A percentile compares a stretch with the other conserved stretches of the same genome.
Evolutionary conservation across 1,284 basidiomycete genomes (phyloP).

Genomic region (Ganoderma resinaceum): DNA sequence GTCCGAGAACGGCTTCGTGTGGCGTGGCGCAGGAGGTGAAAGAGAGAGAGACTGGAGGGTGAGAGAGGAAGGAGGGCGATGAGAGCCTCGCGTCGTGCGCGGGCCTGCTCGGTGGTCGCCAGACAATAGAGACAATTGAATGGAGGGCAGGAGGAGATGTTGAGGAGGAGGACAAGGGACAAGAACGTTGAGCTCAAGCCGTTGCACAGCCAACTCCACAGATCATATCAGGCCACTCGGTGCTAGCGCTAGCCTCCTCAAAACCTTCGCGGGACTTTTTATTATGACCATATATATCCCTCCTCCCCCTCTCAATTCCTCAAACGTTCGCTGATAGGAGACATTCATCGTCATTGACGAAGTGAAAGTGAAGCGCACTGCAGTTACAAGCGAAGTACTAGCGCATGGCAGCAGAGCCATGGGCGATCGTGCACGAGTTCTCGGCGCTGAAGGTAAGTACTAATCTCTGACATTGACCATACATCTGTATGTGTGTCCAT

Average conservation of each 20-base stretch:
- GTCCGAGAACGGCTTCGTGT: slow-evolving; percentile 16
- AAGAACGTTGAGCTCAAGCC: neutral
- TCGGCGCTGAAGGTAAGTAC: too few species aligned
- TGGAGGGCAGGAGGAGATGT: neutral
- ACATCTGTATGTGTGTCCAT: too few species aligned
- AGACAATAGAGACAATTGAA: slow-evolving; percentile 8
- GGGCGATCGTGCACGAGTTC: too few species aligned
- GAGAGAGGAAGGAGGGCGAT: neutral
- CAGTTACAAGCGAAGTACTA: too few species aligned
- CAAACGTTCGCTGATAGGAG: neutral
- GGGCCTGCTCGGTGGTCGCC: neutral
- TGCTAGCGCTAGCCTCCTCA: neutral
- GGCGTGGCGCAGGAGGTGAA: slow-evolving; percentile 2
- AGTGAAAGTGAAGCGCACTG: neutral
- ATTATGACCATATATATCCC: neutral
- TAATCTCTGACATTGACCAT: neutral
- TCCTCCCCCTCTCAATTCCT: slow-evolving; percentile 6
- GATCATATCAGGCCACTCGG: slow-evolving; percentile 17
- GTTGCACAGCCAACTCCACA: slow-evolving; percentile 10
- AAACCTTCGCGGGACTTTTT: slow-evolving; percentile 14
- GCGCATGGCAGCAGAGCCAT: too few species aligned
- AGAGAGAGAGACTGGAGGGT: neutral
- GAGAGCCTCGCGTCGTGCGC: neutral
- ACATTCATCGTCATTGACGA: neutral
- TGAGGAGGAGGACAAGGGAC: slow-evolving; percentile 1